Percentiles rank a stretch among this genome's conserved stretches.
Conservation (phyloP, 2,329 filamentous ascomycete genomes). For the Sporothrix protearum region DNA sequence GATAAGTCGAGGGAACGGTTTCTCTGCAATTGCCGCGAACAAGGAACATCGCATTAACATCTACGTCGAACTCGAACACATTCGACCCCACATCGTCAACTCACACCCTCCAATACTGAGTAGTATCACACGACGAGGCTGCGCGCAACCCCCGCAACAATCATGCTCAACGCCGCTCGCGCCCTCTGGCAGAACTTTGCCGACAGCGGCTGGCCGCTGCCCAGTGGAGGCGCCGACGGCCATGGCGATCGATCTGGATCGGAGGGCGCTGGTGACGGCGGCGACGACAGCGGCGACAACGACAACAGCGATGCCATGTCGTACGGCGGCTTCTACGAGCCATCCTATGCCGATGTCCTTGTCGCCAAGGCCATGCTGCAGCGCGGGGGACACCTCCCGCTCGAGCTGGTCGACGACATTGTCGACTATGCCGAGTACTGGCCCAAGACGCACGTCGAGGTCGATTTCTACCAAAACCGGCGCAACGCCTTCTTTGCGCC, state of each 20-base stretch:
- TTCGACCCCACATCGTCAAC: neutral
- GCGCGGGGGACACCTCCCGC: slow-evolving; percentile 45
- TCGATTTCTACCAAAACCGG: slow-evolving; percentile 31
- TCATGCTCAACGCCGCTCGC: neutral
- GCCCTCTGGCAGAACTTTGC: neutral
- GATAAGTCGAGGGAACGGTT: neutral
- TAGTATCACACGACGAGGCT: neutral
- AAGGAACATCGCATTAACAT: neutral
- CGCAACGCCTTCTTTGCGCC: neutral
- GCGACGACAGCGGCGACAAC: neutral
- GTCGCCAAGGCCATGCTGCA: slow-evolving; percentile 48
- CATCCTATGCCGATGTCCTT: slow-evolving; percentile 48
- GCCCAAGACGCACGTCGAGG: slow-evolving; percentile 46
- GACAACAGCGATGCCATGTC: neutral
- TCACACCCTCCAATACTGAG: too few species aligned
- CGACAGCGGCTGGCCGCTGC: neutral
- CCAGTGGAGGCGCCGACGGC: neutral
- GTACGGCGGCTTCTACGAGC: slow-evolving; percentile 29
- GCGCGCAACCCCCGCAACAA: neutral
- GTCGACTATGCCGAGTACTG: slow-evolving; percentile 62
- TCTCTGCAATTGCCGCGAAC: neutral
- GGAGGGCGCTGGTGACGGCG: too few species aligned
- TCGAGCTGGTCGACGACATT: slow-evolving; percentile 54
- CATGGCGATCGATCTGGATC: neutral
- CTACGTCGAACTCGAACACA: neutral